These are phyloP conservation scores for Fusarium odoratissimum DNA, from an alignment of 2,329 filamentous ascomycete genomes.

Conservation along the genomic window DNA sequence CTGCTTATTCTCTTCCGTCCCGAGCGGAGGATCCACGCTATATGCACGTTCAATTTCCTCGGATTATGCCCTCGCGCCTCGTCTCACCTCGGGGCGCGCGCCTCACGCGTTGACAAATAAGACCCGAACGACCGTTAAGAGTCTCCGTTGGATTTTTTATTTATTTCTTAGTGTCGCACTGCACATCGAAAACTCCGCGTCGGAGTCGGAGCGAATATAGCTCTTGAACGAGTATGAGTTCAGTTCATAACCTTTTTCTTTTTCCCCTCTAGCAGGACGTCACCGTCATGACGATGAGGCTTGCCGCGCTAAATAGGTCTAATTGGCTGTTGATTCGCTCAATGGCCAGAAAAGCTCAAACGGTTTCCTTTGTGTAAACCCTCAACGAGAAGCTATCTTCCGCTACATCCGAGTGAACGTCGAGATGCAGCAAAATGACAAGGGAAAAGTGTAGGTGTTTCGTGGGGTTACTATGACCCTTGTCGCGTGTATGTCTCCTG, in stretches of 20 bases:
- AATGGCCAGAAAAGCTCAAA: constrained; percentile 18
- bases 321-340: constrained; percentile 14
- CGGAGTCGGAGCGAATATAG: constrained; percentile 30
- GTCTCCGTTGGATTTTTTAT: background rate
- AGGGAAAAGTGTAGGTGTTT: constrained; percentile 12
- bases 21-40: constrained; percentile 27
- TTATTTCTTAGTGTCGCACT: background rate
- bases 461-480: constrained; percentile 27
- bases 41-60: constrained; percentile 31
- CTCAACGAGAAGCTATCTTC: constrained; percentile 16
- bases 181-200: constrained; percentile 15
- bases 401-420: constrained; percentile 36
- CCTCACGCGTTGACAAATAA: constrained; percentile 21
- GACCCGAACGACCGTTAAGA: constrained; percentile 25
- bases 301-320: constrained; percentile 17
- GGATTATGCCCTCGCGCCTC: constrained; percentile 25
- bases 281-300: constrained; percentile 36
- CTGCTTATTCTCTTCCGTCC: constrained; percentile 20
- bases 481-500: constrained; percentile 14
- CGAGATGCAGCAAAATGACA: constrained; percentile 3
- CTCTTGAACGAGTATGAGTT: constrained; percentile 15
- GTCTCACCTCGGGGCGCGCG: constrained; percentile 18
- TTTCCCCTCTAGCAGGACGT: constrained; percentile 20
- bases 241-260: constrained; percentile 1
- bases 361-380: constrained; percentile 19